Base-by-base conservation (phyloP, 1,139 yeast species). In the Kurtzmaniella quercitrusa region DNA sequence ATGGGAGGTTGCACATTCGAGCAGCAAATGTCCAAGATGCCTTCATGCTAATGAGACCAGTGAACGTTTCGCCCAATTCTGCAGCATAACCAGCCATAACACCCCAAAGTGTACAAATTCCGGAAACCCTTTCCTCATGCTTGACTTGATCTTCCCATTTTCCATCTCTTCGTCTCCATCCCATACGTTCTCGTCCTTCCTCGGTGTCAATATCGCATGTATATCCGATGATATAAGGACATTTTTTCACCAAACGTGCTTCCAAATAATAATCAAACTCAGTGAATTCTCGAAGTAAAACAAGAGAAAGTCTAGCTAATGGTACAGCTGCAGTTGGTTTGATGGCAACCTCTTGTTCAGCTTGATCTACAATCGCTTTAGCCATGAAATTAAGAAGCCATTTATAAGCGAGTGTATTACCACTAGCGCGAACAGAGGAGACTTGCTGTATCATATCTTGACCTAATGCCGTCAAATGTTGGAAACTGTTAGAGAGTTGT, bases 331-430 rank as follows among this genome's bases (percentile, higher is more conserved):
- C 80, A 39, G 80, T 77, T 1, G 95, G 82, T 47, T 84, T 79
- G 0, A 87, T 95, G 5, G 86, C 76, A 11, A 88, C 91, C 61
- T 93, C 98, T 0, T 95, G 80, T 61, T 89, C 98, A 1, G 97
- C 95, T 63, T 94, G 98, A 34, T 86, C 81, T 1, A 93, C 87
- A 1, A 89, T 66, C 2, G 94, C 86, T 57, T 93, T 93, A 7
- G 96, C 85, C 32, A 85, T 76, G 54, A 84, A 85, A 56, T 93
- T 93, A 32, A 89, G 64, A 12, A 84, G 73, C 89, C 95, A 91
- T 34, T 74, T 63, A 54, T 68, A 84, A 0, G 82, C 84, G 14
- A 84, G 57, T 1, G 71, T 73, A 44, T 74, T 62, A 1, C 49
- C 42, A 16, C 51, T 46, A 1, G 53, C 43, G 41, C 69, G 66